phyloP scores from a whole-genome alignment of 345 rosid genomes.

The Gossypium australe region DNA sequence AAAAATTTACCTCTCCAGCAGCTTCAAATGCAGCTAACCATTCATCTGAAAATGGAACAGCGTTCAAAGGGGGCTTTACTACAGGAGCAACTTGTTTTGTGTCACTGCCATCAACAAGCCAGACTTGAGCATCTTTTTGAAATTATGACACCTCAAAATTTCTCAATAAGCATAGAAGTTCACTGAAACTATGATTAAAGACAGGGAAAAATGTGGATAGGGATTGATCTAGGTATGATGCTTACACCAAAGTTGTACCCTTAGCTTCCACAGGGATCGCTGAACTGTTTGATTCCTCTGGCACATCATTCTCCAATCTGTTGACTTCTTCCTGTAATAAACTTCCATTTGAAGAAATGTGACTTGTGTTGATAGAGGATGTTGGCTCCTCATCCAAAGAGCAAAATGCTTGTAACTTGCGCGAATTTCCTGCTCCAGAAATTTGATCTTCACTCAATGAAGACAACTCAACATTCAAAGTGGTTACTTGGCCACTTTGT shows the following conservation, averaged over 20 bases:
- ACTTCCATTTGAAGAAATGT: conserved; percentile 20
- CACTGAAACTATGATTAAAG: not conserved
- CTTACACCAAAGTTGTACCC: conserved; percentile 36
- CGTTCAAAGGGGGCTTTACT: conserved; percentile 54
- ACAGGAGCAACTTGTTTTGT: conserved; percentile 35
- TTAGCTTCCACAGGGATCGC: conserved; percentile 23
- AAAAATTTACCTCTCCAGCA: conserved; percentile 80
- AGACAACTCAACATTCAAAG: conserved; percentile 19
- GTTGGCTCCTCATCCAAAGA: conserved; percentile 21
- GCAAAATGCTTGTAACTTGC: conserved; percentile 13
- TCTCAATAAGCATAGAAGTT: not conserved
- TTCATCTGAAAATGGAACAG: conserved; percentile 85
- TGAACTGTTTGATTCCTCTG: conserved; percentile 20
- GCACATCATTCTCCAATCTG: conserved; percentile 14
- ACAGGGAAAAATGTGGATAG: conserved; percentile 6
- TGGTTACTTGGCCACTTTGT: conserved; percentile 23
- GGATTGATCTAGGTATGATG: conserved; percentile 16
- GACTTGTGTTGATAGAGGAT: conserved; percentile 15
- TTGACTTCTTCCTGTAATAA: conserved; percentile 21
- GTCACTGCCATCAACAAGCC: conserved; percentile 29
- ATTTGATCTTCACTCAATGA: conserved; percentile 20
- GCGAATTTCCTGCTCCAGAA: conserved; percentile 12
- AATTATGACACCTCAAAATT: not conserved
- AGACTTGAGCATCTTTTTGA: not conserved
- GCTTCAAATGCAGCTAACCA: conserved; percentile 93